A percentile compares a stretch with the other conserved stretches of the same genome.
phyloP scores from a whole-genome alignment of 2,329 filamentous ascomycete species.

The Cordyceps pruinosa region DNA sequence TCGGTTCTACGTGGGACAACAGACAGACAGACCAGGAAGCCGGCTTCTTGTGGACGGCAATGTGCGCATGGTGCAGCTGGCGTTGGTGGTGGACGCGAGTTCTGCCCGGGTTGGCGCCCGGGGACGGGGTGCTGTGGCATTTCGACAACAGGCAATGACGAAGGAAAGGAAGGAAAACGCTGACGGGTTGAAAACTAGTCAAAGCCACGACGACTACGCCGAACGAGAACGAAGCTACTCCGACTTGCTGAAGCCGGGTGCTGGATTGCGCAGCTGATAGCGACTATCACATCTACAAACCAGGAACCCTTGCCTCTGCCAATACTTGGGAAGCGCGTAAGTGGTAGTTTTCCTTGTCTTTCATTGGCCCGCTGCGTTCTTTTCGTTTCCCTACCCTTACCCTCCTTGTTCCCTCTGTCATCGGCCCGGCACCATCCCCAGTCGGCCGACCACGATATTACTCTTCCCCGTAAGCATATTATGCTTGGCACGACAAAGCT shows the following conservation, averaged over 20 bases:
- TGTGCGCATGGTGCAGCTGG: too few relatives aligned
- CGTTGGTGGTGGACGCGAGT: too few relatives aligned
- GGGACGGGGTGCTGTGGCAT: not conserved
- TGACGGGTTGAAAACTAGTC: not conserved
- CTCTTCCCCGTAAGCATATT: conserved; percentile 11
- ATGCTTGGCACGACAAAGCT: conserved; percentile 6
- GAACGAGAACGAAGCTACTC: not conserved
- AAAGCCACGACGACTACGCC: not conserved
- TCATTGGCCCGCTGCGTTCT: not conserved
- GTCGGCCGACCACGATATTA: not conserved
- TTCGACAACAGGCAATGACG: not conserved
- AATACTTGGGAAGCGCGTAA: not conserved
- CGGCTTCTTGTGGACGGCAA: too few relatives aligned
- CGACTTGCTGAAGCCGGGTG: not conserved
- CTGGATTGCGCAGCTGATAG: too few relatives aligned
- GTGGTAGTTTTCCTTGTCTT: not conserved
- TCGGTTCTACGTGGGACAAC: too few relatives aligned
- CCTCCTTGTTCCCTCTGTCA: not conserved
- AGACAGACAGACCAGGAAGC: too few relatives aligned
- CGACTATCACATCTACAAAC: too few relatives aligned
- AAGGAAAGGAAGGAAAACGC: not conserved
- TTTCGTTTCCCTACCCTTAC: not conserved
- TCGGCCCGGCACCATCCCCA: not conserved
- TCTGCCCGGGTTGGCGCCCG: not conserved
- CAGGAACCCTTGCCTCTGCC: not conserved